Evolutionary conservation across 148 eudicot genomes (phyloP).

Genomic region (Camellia sinensis): DNA sequence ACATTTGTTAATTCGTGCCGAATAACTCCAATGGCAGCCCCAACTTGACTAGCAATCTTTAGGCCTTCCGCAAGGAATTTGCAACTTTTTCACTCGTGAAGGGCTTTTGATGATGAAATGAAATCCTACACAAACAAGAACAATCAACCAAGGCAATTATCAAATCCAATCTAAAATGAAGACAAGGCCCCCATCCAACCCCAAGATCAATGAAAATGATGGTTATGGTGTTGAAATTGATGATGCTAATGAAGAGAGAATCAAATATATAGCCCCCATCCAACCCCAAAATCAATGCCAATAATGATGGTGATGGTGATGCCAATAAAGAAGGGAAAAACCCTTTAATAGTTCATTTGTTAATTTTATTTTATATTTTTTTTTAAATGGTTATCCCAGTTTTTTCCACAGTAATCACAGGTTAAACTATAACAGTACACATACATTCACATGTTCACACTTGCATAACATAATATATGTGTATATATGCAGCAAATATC

Average conservation of each 20-base stretch:
- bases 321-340: too few relatives aligned
- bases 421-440: too few relatives aligned
- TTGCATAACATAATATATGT: too few relatives aligned
- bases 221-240: background rate
- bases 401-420: too few relatives aligned
- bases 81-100: constrained; percentile 54
- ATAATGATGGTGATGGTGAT: too few relatives aligned
- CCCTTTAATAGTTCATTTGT: too few relatives aligned
- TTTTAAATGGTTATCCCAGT: too few relatives aligned
- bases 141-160: background rate
- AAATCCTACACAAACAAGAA: constrained; percentile 43
- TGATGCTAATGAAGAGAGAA: background rate
- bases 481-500: too few relatives aligned
- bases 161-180: background rate
- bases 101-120: constrained; percentile 40
- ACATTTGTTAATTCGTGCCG: constrained; percentile 26
- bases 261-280: too few relatives aligned
- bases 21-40: constrained; percentile 61
- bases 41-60: constrained; percentile 38
- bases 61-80: constrained; percentile 52
- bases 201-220: background rate
- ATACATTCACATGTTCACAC: too few relatives aligned
- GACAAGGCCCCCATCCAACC: background rate
- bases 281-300: too few relatives aligned
- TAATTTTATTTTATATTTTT: too few relatives aligned